Base-by-base conservation (phyloP, 345 rosid species). In the Microthlaspi erraticum region DNA sequence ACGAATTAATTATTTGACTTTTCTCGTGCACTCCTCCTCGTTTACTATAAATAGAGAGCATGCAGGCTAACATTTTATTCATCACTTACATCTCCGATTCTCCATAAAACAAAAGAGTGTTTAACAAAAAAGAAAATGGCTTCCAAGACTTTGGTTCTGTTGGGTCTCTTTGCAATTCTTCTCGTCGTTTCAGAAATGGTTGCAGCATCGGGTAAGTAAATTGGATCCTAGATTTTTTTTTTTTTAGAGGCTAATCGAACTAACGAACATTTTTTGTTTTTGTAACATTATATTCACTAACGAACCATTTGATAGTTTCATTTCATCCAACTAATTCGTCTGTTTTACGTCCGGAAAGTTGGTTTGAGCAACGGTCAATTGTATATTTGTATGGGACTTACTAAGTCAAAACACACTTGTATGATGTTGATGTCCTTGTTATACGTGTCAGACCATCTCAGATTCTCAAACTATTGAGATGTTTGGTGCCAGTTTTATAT, bases 111-210 rank as follows among this genome's bases (percentile, higher is more conserved):
- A 32, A 32, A 29, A 32, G 36, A 32, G 36, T 32, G 36, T 32
- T 32, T n/a, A n/a, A n/a, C n/a, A n/a, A n/a, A n/a, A n/a, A 32
- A 32, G 36, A 32, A 37, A 59, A 70, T 70, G 74, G 67, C 42
- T 70, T 70, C 66, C 43, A 60, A 70, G 49, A 14, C 41, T 48
- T 50, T 70, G 74, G 0, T 60, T 39, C 13, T 70, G n/a, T 60
- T 70, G 13, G 74, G 74, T 59, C 59, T 70, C 60, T 49, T 70
- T 60, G 66, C 59, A 10, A 3, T 70, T 70, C 60, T 60, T 50
- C 10, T 60, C 19, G 14, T 60, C 9, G 44, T 60, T 51, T 70
- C 74, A 0, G 43, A 70, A 60, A 32, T 60, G 29, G 29, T 5
- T 26, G 29, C 29, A 0, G 56, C 49, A 50, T 31, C 52, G 0